Evolutionary conservation across 768 basidiomycete species (phyloP), one percentile per base, ranked within the genome.

Genomic region (Boletales sp.): DNA sequence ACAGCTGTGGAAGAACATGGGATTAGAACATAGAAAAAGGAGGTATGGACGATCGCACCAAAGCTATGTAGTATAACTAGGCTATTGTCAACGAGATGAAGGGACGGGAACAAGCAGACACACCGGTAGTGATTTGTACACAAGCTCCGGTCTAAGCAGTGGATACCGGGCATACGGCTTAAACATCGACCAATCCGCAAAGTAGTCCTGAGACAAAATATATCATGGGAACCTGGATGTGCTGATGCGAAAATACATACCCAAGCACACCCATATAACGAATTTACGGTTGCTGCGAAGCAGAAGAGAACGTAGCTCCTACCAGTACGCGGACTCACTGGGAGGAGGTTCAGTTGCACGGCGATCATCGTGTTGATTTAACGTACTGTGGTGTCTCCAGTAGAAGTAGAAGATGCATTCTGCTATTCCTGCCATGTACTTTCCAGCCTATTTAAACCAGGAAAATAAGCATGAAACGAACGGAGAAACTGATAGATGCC

Each of bases 111-210:
- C 34, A 15, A 25, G 14, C 4, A 36, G 35, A 62, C 78, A 49
- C 46, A 90, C 86, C 18, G 76, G 73, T 56, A 84, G 62, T 41
- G 83, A 77, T 7, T 76, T 72, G 65, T 94, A 97, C 2, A 90
- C 71, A 31, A 95, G 69, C 34, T 94, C 89, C 5, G 72, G 67
- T 15, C 96, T 82, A 3, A 98, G 76, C 36, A 90, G 71, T 17
- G 71, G 78, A 55, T 87, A 74, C 52, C 58, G 72, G 8, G 75
- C 72, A 50, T 73, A 82, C 5, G 77, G 73, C 49, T 80, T 75
- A 38, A 92, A 71, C 39, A 98, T 63, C 2, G 88, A 90, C 95
- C 95, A 97, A 66, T 98, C 95, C 82, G 94, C 88, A 10, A 86
- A 62, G 31, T 92, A 66, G 59, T 96, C 93, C 92, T 90, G 55